phyloP scores from a whole-genome alignment of 106 monocot genomes.

The Allium cepa region DNA sequence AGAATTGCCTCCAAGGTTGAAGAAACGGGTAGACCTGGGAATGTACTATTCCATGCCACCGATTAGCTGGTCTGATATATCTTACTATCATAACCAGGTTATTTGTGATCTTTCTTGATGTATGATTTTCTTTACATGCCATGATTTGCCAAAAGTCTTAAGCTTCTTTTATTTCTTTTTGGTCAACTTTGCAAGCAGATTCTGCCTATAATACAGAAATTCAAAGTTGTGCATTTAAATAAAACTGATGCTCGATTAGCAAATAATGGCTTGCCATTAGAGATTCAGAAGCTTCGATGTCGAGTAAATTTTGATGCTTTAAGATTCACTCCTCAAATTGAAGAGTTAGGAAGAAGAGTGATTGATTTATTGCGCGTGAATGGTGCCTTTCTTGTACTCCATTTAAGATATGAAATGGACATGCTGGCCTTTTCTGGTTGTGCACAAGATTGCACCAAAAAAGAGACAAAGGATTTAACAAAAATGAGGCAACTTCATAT shows the following conservation, averaged over 20 bases:
- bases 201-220: constrained; percentile 79
- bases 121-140: neutral
- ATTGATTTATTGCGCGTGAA: constrained; percentile 47
- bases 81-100: constrained; percentile 84
- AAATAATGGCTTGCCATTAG: constrained; percentile 78
- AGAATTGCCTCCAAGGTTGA: constrained; percentile 79
- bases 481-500: constrained; percentile 56
- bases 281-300: constrained; percentile 89
- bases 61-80: constrained; percentile 90
- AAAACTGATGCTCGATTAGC: constrained; percentile 89
- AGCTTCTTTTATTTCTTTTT: constrained; percentile 1
- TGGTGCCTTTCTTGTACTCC: constrained; percentile 93
- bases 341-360: constrained; percentile 74
- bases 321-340: constrained; percentile 79
- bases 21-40: constrained; percentile 53
- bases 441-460: constrained; percentile 67
- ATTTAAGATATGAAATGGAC: constrained; percentile 93
- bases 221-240: constrained; percentile 78
- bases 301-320: constrained; percentile 69
- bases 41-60: constrained; percentile 77
- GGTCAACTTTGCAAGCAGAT: constrained; percentile 31
- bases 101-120: neutral
- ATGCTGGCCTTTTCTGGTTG: constrained; percentile 99
- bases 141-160: constrained; percentile 4
- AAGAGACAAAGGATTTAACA: constrained; percentile 64